Evolutionary conservation across 2,329 filamentous ascomycete genomes (phyloP).

Genomic region (Hymenotorrendiella dingleyae): DNA sequence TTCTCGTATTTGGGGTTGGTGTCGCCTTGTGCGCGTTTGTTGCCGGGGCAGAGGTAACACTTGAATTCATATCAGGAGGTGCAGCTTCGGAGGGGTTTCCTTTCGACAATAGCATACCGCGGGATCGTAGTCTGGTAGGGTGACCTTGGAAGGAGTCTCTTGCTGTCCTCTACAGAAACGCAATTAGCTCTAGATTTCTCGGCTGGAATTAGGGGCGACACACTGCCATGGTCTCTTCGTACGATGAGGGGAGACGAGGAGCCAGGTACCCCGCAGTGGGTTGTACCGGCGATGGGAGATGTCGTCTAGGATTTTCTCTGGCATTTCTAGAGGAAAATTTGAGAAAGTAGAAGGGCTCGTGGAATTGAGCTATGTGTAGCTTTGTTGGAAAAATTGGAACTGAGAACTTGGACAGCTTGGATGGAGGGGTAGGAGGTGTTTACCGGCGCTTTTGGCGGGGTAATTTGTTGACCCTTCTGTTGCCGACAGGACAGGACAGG

Average conservation of each 20-base stretch:
- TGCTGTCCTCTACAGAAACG: constrained; percentile 60
- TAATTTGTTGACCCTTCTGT: no score
- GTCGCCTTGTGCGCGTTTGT: constrained; percentile 81
- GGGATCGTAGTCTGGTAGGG: constrained; percentile 75
- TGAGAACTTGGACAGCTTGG: no score
- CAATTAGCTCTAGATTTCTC: background rate
- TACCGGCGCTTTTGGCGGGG: no score
- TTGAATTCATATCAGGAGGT: constrained; percentile 33
- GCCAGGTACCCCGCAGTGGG: constrained; percentile 80
- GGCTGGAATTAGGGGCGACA: constrained; percentile 32
- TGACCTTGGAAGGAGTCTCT: constrained; percentile 62
- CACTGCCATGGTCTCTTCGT: constrained; percentile 98
- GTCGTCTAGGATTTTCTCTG: constrained; percentile 77
- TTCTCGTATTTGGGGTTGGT: constrained; percentile 77
- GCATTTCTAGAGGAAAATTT: constrained; percentile 51
- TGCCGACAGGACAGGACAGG: no score
- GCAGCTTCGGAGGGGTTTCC: background rate
- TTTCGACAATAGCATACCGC: constrained; percentile 43
- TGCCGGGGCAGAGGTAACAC: constrained; percentile 94
- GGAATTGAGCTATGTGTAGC: no score
- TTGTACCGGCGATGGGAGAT: constrained; percentile 96
- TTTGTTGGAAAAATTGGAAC: no score
- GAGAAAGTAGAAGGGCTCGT: no score
- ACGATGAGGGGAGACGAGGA: constrained; percentile 90
- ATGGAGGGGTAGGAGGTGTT: no score